These are phyloP conservation scores for Chrysosporium keratinophilum DNA, from an alignment of 2,329 filamentous ascomycete genomes.

Conservation along the genomic window DNA sequence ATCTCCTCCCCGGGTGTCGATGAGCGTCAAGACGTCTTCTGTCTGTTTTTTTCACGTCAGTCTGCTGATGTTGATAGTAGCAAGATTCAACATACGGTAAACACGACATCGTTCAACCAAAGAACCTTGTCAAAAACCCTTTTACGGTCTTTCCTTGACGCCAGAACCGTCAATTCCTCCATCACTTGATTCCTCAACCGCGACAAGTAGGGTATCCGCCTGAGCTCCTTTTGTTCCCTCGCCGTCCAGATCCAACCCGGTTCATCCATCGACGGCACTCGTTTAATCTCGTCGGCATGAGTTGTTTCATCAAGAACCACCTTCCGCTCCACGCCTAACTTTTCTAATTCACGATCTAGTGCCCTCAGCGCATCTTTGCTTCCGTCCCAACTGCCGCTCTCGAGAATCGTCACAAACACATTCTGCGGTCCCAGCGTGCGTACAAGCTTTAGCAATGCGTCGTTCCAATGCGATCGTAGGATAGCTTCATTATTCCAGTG, in stretches of 20 bases:
- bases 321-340: conserved; percentile 43
- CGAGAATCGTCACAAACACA: conserved; percentile 57
- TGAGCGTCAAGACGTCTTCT: conserved; percentile 44
- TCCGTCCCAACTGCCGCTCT: conserved; percentile 60
- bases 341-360: conserved; percentile 46
- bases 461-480: conserved; percentile 53
- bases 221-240: conserved; percentile 44
- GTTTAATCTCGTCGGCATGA: conserved; percentile 47
- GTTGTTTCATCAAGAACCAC: conserved; percentile 51
- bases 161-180: conserved; percentile 38
- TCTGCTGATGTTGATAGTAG: not conserved
- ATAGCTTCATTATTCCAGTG: conserved; percentile 58
- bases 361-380: conserved; percentile 52
- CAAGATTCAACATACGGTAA: conserved; percentile 25
- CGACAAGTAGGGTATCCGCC: conserved; percentile 60
- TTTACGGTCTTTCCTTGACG: conserved; percentile 33
- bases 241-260: conserved; percentile 57
- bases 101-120: conserved; percentile 45
- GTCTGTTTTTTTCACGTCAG: conserved; percentile 32
- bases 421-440: conserved; percentile 51
- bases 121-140: conserved; percentile 46
- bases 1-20: conserved; percentile 47
- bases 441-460: conserved; percentile 49
- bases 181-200: conserved; percentile 55
- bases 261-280: conserved; percentile 34